A percentile compares a stretch with the other conserved stretches of the same genome.
Evolutionary conservation across 768 basidiomycete species (phyloP).

Genomic region (Auricularia cornea): DNA sequence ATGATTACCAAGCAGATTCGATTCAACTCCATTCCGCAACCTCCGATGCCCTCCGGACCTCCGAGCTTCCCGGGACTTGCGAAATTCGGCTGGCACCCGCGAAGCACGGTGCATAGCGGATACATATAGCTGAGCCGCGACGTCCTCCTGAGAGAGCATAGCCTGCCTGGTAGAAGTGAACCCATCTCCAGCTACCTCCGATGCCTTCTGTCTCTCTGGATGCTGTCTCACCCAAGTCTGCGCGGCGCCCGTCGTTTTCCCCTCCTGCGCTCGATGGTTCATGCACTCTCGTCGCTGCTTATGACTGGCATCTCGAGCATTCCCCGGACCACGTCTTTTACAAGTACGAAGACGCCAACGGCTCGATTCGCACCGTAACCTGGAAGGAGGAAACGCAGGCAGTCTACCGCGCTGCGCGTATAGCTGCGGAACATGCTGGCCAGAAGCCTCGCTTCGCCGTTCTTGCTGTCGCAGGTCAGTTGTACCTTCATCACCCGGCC

Average conservation of each 20-base stretch:
- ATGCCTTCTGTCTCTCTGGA: neutral
- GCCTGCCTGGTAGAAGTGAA: no score
- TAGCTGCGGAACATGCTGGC: neutral
- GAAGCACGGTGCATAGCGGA: no score
- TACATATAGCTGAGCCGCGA: no score
- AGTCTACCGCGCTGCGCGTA: neutral
- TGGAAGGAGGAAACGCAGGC: neutral
- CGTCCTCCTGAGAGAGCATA: no score
- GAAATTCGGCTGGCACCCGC: no score
- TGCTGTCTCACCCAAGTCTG: constrained; percentile 12
- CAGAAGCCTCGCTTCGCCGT: constrained; percentile 5
- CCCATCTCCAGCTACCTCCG: no score
- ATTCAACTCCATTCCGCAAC: no score
- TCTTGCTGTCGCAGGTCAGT: constrained; percentile 3
- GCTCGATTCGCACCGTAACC: neutral
- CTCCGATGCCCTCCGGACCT: no score
- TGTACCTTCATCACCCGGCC: no score
- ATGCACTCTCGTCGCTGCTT: constrained; percentile 25
- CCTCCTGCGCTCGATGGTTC: constrained; percentile 27
- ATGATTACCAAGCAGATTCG: no score
- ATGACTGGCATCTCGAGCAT: constrained; percentile 22
- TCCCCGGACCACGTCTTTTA: constrained; percentile 24
- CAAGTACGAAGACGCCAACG: neutral
- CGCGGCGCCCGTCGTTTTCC: constrained; percentile 24
- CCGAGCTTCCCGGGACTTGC: no score